phyloP scores from a whole-genome alignment of 2,329 filamentous ascomycete genomes.

The Colletotrichum sp. region DNA sequence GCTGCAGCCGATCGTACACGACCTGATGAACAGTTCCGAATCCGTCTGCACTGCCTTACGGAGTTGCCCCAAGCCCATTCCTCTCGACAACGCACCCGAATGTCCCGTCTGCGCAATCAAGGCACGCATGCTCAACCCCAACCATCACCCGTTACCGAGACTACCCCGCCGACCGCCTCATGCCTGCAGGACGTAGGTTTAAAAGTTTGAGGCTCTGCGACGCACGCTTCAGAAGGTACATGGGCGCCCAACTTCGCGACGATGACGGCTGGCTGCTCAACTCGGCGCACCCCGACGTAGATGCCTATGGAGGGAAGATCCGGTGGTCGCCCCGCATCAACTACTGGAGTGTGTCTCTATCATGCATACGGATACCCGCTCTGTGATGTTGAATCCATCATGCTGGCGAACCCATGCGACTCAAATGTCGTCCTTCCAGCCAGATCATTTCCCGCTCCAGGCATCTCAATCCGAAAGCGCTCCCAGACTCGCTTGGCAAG shows the following conservation, averaged over 20 bases:
- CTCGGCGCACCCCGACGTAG: not conserved
- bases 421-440: too few relatives aligned
- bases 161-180: not conserved
- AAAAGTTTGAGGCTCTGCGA: not conserved
- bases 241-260: not conserved
- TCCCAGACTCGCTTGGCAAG: too few relatives aligned
- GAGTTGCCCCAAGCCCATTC: too few relatives aligned
- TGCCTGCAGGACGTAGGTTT: not conserved
- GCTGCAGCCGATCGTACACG: not conserved
- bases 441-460: too few relatives aligned
- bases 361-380: too few relatives aligned
- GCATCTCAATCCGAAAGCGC: too few relatives aligned
- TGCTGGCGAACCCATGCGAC: too few relatives aligned
- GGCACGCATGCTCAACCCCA: not conserved
- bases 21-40: not conserved
- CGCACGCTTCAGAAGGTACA: not conserved
- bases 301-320: too few relatives aligned
- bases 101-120: not conserved
- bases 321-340: too few relatives aligned
- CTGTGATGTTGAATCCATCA: too few relatives aligned
- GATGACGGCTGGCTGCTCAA: not conserved
- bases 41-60: not conserved
- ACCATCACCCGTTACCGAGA: not conserved
- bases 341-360: too few relatives aligned
- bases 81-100: not conserved